Evolutionary conservation across 768 basidiomycete genomes (phyloP), one percentile per base, ranked within the genome.

Genomic region (Mycena rosella): DNA sequence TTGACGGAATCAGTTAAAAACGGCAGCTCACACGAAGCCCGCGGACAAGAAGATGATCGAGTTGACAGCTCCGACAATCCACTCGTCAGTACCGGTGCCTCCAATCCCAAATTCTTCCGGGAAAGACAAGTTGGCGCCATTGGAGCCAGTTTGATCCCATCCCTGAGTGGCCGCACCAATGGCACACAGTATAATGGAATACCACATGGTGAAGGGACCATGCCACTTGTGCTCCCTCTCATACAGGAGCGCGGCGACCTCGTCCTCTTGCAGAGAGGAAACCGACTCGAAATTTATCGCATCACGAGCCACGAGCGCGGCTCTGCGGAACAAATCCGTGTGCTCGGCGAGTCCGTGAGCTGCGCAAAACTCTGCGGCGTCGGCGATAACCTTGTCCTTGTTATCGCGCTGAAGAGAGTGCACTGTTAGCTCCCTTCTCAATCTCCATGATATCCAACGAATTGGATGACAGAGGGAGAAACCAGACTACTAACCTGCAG

Each of bases 121-220:
- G 76, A 89, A 90, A 17, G 83, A 85, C 48, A 91, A 74, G 73
- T 90, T 89, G n/a, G n/a, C n/a, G n/a, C n/a, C n/a, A n/a, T n/a
- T n/a, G n/a, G n/a, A n/a, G n/a, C n/a, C n/a, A n/a, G 86, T 87
- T 74, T 90, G 88, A 79, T 90, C 89, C 89, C 87, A 88, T 27
- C 88, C 88, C 38, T 69, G 60, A 20, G 87, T 86, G 42, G 85
- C 86, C 5, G 88, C 89, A 0, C 87, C 86, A 29, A 89, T 72
- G 0, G 88, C 88, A 56, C 87, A 83, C 60, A 88, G 75, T 60
- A 87, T 70, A 38, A 88, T 85, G 48, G 87, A 78, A 72, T 72
- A 57, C 66, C 82, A 66, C 13, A 73, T 26, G 27, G 57, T n/a
- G 38, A 42, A 62, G 1, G 75, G 70, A 5, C 73, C 75, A 52